These are phyloP conservation scores for Phytophthora palmivora DNA, from an alignment of 352 stramenopile genomes.

Conservation along the genomic window DNA sequence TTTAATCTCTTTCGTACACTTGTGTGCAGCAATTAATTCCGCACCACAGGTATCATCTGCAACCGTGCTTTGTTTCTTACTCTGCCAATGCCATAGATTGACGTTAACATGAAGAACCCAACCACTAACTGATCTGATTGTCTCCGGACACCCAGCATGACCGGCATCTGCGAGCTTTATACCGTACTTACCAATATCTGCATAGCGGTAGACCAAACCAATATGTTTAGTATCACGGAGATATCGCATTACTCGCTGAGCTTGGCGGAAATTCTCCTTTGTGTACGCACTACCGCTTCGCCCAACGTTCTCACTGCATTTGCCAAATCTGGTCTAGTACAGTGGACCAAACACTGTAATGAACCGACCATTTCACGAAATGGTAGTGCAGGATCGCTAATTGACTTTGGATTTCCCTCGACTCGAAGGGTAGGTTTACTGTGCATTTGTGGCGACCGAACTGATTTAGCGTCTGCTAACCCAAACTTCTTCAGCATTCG, in stretches of 20 bases:
- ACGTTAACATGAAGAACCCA: no score
- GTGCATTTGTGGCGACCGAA: conserved; percentile 6
- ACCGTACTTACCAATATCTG: no score
- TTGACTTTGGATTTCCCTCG: not conserved
- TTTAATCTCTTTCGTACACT: no score
- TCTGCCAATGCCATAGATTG: no score
- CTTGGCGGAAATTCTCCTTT: conserved; percentile 5
- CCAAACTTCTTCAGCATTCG: conserved; percentile 2
- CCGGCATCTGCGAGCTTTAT: no score
- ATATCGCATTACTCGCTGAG: conserved; percentile 14
- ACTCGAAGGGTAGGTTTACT: no score
- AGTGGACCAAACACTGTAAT: conserved; percentile 2
- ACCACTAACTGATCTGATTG: no score
- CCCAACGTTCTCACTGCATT: conserved; percentile 9
- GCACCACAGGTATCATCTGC: no score
- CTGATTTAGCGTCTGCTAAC: not conserved
- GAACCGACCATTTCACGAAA: conserved; percentile 10
- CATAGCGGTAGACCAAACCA: not conserved
- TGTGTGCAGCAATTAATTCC: no score
- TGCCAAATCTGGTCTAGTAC: no score
- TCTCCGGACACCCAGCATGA: no score
- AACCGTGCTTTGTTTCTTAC: no score
- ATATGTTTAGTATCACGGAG: conserved; percentile 1
- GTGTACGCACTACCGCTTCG: conserved; percentile 9
- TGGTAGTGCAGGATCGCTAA: conserved; percentile 2